These are phyloP conservation scores for Ammopiptanthus mongolicus DNA, from an alignment of 306 rosid genomes.

Conservation along the genomic window DNA sequence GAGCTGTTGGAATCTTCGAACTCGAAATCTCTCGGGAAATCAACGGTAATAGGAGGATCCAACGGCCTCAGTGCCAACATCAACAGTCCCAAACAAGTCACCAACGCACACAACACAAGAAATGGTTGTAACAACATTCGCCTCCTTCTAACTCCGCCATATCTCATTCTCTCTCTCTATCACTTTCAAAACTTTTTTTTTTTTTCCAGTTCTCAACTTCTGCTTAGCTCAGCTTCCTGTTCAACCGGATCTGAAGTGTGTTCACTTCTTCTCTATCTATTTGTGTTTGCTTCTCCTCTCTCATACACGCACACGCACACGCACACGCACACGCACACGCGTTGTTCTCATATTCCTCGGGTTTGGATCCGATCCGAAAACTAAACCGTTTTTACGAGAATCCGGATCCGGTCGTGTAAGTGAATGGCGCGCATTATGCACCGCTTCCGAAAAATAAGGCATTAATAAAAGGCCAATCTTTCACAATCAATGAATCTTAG, in stretches of 20 bases:
- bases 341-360: not conserved
- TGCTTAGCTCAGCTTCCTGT: conserved; percentile 10
- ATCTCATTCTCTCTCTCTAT: conserved; percentile 36
- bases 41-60: conserved; percentile 45
- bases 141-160: conserved; percentile 55
- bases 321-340: not conserved
- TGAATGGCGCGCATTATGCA: conserved; percentile 30
- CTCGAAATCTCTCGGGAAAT: conserved; percentile 24
- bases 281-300: not conserved
- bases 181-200: not conserved
- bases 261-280: not conserved
- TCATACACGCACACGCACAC: not conserved
- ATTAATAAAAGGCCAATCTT: not conserved
- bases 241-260: conserved; percentile 28
- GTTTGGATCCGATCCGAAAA: conserved; percentile 10
- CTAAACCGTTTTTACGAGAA: not conserved
- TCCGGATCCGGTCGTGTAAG: not conserved
- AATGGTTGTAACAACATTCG: conserved; percentile 38
- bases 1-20: conserved; percentile 21
- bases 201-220: not conserved
- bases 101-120: conserved; percentile 41
- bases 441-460: conserved; percentile 19
- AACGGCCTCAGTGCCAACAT: conserved; percentile 50
- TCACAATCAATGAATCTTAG: conserved; percentile 11
- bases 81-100: conserved; percentile 42